Base-by-base conservation (phyloP, 2,329 filamentous ascomycete genomes). In the Hypoxylon sp. region DNA sequence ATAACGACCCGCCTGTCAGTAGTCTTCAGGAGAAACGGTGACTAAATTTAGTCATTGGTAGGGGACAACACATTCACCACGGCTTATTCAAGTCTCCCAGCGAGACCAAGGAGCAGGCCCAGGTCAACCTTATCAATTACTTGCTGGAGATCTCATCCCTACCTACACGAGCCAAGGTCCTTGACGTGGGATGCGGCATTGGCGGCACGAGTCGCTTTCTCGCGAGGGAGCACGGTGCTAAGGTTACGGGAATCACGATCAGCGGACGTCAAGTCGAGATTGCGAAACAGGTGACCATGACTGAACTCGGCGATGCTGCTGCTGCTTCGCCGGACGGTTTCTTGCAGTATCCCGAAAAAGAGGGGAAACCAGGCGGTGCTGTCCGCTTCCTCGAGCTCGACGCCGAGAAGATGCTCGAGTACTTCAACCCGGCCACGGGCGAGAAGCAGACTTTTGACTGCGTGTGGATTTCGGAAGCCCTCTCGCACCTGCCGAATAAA, bases 51-150 rank as follows among this genome's bases (percentile, higher is more conserved):
- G 14, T 11, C 10, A 26, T 22, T 9, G n/a, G 14, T 37, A 88
- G 86, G 87, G 87, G 87, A 59, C 87, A 89, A 74, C 87, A 90
- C 73, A 89, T 90, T 74, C 88, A 90, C 74, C 87, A 90, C 70
- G 87, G 87, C 59, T 88, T 89, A 75, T 90, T 87, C 53, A 80
- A 80, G 62, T 81, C 81, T 62, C 78, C 83, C 0, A 79, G 73
- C 17, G 86, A 88, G 69, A 85, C 83, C 70, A 90, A 89, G 74
- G 87, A 90, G 71, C 79, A 81, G 31, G 87, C 87, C 2, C 88
- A 90, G 76, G 74, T 85, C 24, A 87, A 86, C 72, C 81, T 89
- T 33, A 88, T 90, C 74, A 80, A 82, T 26, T 81, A 88, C 11
- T 82, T 90, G 3, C 81, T 89, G 5, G 80, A 85, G 35, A 80